Evolutionary conservation across 352 stramenopile genomes (phyloP).

Genomic region (Globisporangium takayamanum): DNA sequence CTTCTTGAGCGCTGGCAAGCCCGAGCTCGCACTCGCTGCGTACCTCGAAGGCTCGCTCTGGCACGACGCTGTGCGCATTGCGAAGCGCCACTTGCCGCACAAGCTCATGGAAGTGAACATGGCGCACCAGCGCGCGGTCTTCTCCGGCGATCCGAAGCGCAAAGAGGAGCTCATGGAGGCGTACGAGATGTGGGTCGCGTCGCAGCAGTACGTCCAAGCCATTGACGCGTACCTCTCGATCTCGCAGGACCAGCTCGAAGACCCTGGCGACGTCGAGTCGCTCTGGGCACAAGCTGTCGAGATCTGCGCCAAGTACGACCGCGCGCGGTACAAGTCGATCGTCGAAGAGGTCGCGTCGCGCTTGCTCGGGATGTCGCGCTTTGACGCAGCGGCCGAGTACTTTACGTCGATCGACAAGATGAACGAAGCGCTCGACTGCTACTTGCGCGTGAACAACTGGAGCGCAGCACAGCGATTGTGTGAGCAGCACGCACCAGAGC

Average conservation of each 20-base stretch:
- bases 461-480: conserved; percentile 64
- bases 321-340: conserved; percentile 83
- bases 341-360: conserved; percentile 84
- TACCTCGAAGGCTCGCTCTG: conserved; percentile 87
- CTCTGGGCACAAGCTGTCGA: conserved; percentile 88
- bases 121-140: conserved; percentile 73
- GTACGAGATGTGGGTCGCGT: conserved; percentile 85
- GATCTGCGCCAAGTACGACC: conserved; percentile 83
- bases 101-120: conserved; percentile 90
- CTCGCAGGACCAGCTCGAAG: conserved; percentile 54
- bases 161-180: conserved; percentile 83
- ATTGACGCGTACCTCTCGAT: conserved; percentile 91
- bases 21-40: conserved; percentile 82
- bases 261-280: conserved; percentile 73
- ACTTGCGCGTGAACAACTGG: conserved; percentile 77
- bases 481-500: conserved; percentile 69
- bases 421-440: conserved; percentile 89
- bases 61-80: conserved; percentile 86
- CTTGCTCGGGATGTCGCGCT: conserved; percentile 75
- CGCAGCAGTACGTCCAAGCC: conserved; percentile 85
- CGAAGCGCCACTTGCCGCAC: conserved; percentile 89
- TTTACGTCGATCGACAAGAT: conserved; percentile 89
- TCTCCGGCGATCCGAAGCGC: conserved; percentile 63
- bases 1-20: conserved; percentile 89
- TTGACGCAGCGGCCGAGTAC: conserved; percentile 83